These are phyloP conservation scores for Curvularia spicifera DNA, from an alignment of 2,329 filamentous ascomycete genomes.

Conservation along the genomic window DNA sequence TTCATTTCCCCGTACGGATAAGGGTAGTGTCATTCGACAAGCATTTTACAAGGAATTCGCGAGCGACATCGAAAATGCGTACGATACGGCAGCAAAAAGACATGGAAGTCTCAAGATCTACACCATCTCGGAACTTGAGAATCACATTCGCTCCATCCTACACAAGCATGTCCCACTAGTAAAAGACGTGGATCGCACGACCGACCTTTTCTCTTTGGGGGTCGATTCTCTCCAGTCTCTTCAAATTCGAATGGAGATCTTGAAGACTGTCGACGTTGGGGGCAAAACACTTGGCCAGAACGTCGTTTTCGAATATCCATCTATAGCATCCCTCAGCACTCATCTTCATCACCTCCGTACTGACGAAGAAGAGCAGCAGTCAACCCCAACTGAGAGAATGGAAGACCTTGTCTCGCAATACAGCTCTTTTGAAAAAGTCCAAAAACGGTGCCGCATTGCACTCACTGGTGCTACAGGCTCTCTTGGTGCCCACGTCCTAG, in stretches of 20 bases:
- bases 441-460: constrained; percentile 36
- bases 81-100: constrained; percentile 43
- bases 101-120: neutral
- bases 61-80: constrained; percentile 56
- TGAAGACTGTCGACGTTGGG: constrained; percentile 58
- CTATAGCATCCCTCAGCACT: constrained; percentile 54
- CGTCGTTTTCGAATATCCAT: constrained; percentile 65
- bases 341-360: constrained; percentile 54
- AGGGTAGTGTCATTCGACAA: constrained; percentile 63
- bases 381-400: constrained; percentile 54
- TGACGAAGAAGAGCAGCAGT: constrained; percentile 42
- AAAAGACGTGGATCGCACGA: constrained; percentile 37
- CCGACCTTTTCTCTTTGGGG: constrained; percentile 65
- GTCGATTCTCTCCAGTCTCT: constrained; percentile 67
- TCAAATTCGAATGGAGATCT: constrained; percentile 59
- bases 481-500: constrained; percentile 65
- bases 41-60: constrained; percentile 59
- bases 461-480: constrained; percentile 72
- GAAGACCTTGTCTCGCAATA: constrained; percentile 54
- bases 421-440: constrained; percentile 42
- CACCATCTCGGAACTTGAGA: neutral
- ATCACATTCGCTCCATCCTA: constrained; percentile 29
- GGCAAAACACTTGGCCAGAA: constrained; percentile 59
- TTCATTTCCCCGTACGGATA: constrained; percentile 61
- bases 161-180: constrained; percentile 20